Evolutionary conservation across 495 filamentous ascomycete species (phyloP), one percentile per base, ranked within the genome.

Genomic region (Acidomyces sp.): DNA sequence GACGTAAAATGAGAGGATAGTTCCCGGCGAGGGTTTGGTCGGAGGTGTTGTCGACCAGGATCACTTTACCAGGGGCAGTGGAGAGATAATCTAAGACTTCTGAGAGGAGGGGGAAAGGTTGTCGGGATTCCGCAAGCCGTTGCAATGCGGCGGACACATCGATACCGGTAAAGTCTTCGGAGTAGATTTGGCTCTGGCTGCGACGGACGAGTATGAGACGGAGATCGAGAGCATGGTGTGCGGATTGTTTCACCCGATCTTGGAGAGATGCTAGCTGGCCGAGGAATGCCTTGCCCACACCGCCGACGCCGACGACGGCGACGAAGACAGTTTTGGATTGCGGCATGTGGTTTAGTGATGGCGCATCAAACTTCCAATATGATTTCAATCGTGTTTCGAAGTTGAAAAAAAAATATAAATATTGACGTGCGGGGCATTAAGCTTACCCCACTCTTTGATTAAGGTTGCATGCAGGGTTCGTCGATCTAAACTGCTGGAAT

Each of bases 11-110:
- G 15, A 64, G 48, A 2, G 88, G 85, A 62, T 97, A 96, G 12
- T 68, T 56, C 41, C 76, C 65, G 1, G 88, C 90, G 7, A 97
- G 66, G 31, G 73, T 70, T 37, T 81, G 77, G 48, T 80, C 83
- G 56, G 81, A 87, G 41, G 90, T 96, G 65, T 95, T 95, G 68
- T 97, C 90, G 39, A 95, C 77, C 21, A 97, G 67, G 39, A 96
- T 66, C 4, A 76, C 71, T 43, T 78, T 77, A 24, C 72, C 77
- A 9, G 83, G 84, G 1, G 79, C 76, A 17, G 67, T 63, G 37
- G 65, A 62, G 22, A 96, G 75, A 61, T 79, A 85, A 2, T 75
- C 65, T 46, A 74, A 72, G 25, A 86, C 75, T 45, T 85, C 68
- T 17, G 74, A 58, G 36, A 80, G 68, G n/a, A 65, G 54, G 16